phyloP scores from a whole-genome alignment of 768 basidiomycete species.

The Boletus bicolor region DNA sequence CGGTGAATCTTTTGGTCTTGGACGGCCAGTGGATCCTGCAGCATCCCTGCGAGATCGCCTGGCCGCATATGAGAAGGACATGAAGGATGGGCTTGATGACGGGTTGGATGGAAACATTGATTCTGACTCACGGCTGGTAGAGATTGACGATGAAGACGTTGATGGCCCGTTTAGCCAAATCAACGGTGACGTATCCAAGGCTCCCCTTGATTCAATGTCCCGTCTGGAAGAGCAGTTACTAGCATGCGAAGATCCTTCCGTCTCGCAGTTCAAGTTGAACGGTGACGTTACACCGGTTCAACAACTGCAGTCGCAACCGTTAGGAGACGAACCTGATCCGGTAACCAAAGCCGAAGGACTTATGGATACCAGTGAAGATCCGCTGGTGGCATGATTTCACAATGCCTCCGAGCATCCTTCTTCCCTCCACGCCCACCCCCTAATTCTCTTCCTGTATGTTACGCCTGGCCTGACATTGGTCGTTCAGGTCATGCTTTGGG shows the following conservation, averaged over 20 bases:
- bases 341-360: slow-evolving; percentile 62
- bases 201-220: slow-evolving; percentile 25
- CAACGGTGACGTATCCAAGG: slow-evolving; percentile 35
- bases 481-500: slow-evolving; percentile 19
- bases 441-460: slow-evolving; percentile 8
- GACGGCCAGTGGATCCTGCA: slow-evolving; percentile 50
- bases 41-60: slow-evolving; percentile 57
- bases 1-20: slow-evolving; percentile 43
- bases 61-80: slow-evolving; percentile 58
- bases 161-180: slow-evolving; percentile 27
- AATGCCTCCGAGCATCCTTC: background rate
- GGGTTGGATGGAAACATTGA: slow-evolving; percentile 19
- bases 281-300: slow-evolving; percentile 45
- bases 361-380: slow-evolving; percentile 62
- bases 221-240: slow-evolving; percentile 11
- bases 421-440: background rate
- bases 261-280: slow-evolving; percentile 44
- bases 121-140: slow-evolving; percentile 24
- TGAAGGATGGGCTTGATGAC: slow-evolving; percentile 35
- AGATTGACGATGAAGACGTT: slow-evolving; percentile 32
- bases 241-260: slow-evolving; percentile 47
- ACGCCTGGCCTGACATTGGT: slow-evolving; percentile 7
- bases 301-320: slow-evolving; percentile 49
- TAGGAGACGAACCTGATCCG: slow-evolving; percentile 52
- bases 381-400: slow-evolving; percentile 37